These are phyloP conservation scores for Zymoseptoria passerinii DNA, from an alignment of 2,329 filamentous ascomycete species.

Conservation along the genomic window DNA sequence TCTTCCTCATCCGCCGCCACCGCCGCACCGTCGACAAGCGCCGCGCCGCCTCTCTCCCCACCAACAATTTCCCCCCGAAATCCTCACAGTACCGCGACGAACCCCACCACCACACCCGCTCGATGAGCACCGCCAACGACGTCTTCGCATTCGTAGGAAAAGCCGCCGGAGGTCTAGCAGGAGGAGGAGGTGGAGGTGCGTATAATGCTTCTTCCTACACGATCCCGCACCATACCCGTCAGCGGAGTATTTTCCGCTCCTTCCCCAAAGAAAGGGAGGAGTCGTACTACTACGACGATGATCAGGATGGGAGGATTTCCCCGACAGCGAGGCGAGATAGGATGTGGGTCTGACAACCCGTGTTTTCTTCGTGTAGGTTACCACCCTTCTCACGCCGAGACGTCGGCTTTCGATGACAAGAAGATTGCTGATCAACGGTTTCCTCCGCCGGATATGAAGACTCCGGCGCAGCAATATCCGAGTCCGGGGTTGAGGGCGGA, in stretches of 20 bases:
- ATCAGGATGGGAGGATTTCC: conserved; percentile 4
- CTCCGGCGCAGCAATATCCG: background rate
- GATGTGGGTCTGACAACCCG: conserved; percentile 21
- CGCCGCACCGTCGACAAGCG: conserved; percentile 18
- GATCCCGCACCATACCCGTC: conserved; percentile 17
- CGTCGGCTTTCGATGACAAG: background rate
- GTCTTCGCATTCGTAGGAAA: conserved; percentile 24
- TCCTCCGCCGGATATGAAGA: background rate
- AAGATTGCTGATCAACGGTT: background rate
- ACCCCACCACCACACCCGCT: conserved; percentile 13
- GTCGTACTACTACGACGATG: background rate
- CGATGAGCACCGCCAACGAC: conserved; percentile 20
- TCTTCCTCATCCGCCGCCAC: conserved; percentile 31
- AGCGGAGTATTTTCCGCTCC: conserved; percentile 21
- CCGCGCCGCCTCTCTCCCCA: background rate
- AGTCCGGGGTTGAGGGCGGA: conserved; percentile 12
- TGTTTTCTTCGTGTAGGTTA: conserved; percentile 16
- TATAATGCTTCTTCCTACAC: conserved; percentile 12
- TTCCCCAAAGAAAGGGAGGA: background rate
- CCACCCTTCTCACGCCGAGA: conserved; percentile 1
- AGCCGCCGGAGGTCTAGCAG: background rate
- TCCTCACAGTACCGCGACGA: conserved; percentile 3
- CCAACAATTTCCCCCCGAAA: background rate
- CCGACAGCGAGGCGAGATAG: background rate
- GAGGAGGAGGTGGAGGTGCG: background rate